phyloP scores from a whole-genome alignment of 345 rosid species.

The Citrus medica region DNA sequence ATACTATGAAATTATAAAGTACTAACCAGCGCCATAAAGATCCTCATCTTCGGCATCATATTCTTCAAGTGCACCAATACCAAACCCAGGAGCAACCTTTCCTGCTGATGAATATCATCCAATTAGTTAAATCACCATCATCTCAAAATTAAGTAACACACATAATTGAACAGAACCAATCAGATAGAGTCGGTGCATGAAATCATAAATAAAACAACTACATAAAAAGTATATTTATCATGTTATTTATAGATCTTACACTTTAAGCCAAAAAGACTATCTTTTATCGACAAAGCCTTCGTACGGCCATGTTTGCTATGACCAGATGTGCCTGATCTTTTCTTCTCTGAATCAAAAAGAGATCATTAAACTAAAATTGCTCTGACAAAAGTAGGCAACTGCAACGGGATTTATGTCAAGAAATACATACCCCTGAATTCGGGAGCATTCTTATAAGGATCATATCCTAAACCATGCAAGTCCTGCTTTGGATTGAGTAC shows the following conservation, averaged over 20 bases:
- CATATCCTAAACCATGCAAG: slow-evolving; percentile 82
- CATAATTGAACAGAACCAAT: slow-evolving; percentile 16
- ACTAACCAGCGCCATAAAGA: slow-evolving; percentile 68
- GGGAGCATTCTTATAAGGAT: slow-evolving; percentile 96
- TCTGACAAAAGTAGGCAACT: slow-evolving; percentile 2
- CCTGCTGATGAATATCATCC: slow-evolving; percentile 63
- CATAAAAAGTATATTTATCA: slow-evolving; percentile 3
- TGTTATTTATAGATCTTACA: slow-evolving; percentile 49
- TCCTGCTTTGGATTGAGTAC: slow-evolving; percentile 90
- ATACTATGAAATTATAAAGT: neutral
- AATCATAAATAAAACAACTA: neutral
- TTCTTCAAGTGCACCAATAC: slow-evolving; percentile 98
- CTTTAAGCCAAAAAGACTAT: slow-evolving; percentile 69
- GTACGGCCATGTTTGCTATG: slow-evolving; percentile 41
- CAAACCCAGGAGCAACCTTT: slow-evolving; percentile 92
- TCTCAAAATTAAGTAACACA: slow-evolving; percentile 7
- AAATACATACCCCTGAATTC: slow-evolving; percentile 79
- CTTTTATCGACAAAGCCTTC: slow-evolving; percentile 54
- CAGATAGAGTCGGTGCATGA: slow-evolving; percentile 6
- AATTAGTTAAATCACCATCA: slow-evolving; percentile 33
- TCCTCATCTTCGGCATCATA: slow-evolving; percentile 97
- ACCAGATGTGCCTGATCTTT: slow-evolving; percentile 54
- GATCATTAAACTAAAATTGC: slow-evolving; percentile 9
- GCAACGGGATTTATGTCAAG: slow-evolving; percentile 18
- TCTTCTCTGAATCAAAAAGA: slow-evolving; percentile 53